Percentiles rank a stretch among this genome's conserved stretches.
Evolutionary conservation across 768 basidiomycete genomes (phyloP).

Genomic region (Rubroboletus satanas): DNA sequence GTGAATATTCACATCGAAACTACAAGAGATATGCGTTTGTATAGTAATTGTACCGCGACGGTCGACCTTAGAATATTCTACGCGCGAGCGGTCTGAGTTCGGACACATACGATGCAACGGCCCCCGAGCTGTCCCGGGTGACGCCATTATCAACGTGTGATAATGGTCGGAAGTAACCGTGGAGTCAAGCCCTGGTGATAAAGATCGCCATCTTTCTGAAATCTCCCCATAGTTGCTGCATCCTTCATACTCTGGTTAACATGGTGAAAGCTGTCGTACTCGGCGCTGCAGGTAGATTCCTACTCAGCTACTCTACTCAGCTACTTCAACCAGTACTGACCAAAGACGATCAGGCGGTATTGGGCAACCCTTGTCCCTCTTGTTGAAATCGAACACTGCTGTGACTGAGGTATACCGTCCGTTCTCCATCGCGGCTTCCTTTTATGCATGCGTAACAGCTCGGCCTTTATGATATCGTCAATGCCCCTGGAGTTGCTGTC

Average conservation of each 20-base stretch:
- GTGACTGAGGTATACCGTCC: constrained; percentile 61
- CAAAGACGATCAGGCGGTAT: constrained; percentile 69
- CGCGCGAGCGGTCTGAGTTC: background rate
- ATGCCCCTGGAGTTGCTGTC: constrained; percentile 94
- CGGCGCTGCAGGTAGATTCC: constrained; percentile 78
- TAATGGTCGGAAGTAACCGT: constrained; percentile 14
- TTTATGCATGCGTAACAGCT: constrained; percentile 46
- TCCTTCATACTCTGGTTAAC: constrained; percentile 7
- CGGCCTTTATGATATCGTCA: constrained; percentile 91
- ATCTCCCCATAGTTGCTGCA: background rate
- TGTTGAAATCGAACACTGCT: constrained; percentile 81
- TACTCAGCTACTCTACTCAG: background rate
- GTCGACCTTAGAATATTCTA: background rate
- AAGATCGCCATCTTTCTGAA: constrained; percentile 3
- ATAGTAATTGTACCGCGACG: background rate
- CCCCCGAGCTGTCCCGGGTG: background rate
- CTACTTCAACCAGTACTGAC: constrained; percentile 2
- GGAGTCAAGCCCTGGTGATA: constrained; percentile 6
- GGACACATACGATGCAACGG: background rate
- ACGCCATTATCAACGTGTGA: background rate
- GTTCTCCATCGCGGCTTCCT: background rate
- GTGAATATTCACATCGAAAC: background rate
- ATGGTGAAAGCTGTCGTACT: constrained; percentile 85
- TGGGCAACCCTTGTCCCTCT: constrained; percentile 90
- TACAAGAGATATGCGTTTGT: background rate